phyloP scores from a whole-genome alignment of 345 rosid species.

The Murraya koenigii region DNA sequence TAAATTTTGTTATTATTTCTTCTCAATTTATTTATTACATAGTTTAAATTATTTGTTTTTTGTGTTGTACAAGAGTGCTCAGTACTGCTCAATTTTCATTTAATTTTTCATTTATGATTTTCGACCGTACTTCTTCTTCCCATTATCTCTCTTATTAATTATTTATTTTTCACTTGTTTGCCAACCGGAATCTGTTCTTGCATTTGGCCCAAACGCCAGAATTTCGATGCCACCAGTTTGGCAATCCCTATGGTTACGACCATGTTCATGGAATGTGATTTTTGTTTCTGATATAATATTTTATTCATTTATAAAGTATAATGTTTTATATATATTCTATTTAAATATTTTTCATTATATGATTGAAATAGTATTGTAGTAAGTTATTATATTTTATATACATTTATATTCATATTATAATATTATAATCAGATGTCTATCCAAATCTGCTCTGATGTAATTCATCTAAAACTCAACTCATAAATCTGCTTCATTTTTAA shows the following conservation, averaged over 20 bases:
- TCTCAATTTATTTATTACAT: background rate
- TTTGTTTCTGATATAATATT: background rate
- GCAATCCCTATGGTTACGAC: background rate
- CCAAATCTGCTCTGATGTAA: too few species aligned
- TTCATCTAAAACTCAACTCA: too few species aligned
- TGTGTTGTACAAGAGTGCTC: background rate
- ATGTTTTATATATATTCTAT: too few species aligned
- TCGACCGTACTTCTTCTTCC: background rate
- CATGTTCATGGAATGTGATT: background rate
- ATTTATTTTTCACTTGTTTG: background rate
- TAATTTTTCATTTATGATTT: conserved; percentile 19
- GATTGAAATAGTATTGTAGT: background rate
- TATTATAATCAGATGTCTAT: too few species aligned
- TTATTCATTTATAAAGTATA: background rate
- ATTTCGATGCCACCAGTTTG: background rate
- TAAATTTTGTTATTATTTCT: background rate
- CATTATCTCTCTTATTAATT: background rate
- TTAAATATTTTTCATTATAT: background rate
- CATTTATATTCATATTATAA: too few species aligned
- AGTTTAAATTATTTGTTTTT: conserved; percentile 5
- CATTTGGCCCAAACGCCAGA: background rate
- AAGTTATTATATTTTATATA: too few species aligned
- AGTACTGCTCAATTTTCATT: background rate
- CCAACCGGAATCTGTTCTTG: background rate
- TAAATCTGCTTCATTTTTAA: too few species aligned